These are phyloP conservation scores for Earliella scabrosa DNA, from an alignment of 1,284 basidiomycete species.

Conservation along the genomic window DNA sequence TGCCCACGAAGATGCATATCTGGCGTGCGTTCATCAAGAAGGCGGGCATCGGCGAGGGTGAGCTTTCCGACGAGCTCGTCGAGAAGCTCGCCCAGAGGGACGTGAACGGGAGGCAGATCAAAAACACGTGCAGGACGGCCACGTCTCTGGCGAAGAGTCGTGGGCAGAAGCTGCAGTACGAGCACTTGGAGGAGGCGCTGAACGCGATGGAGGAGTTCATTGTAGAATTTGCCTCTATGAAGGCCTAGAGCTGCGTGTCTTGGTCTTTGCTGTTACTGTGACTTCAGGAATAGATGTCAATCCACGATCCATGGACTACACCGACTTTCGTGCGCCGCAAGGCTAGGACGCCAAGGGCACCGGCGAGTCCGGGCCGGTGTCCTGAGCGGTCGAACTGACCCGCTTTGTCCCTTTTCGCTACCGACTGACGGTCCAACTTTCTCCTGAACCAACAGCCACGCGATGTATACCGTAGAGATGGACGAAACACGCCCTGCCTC, in stretches of 20 bases:
- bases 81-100: conserved; percentile 47
- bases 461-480: too few species aligned
- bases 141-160: conserved; percentile 57
- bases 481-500: too few species aligned
- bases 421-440: too few species aligned
- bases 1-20: conserved; percentile 51
- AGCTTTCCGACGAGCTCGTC: conserved; percentile 45
- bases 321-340: too few species aligned
- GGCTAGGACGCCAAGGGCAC: too few species aligned
- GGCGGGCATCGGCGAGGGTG: conserved; percentile 19
- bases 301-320: too few species aligned
- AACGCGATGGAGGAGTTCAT: conserved; percentile 41
- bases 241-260: neutral
- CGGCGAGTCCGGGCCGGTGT: too few species aligned
- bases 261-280: too few species aligned
- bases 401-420: too few species aligned
- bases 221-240: conserved; percentile 14
- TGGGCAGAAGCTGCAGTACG: conserved; percentile 45
- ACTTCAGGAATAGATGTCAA: neutral
- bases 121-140: conserved; percentile 65
- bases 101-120: conserved; percentile 66
- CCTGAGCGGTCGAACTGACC: too few species aligned
- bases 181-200: conserved; percentile 57
- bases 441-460: too few species aligned
- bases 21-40: conserved; percentile 60